Evolutionary conservation across 2,329 filamentous ascomycete genomes (phyloP), one percentile per base, ranked within the genome.

Genomic region (Cladosporium sp.): DNA sequence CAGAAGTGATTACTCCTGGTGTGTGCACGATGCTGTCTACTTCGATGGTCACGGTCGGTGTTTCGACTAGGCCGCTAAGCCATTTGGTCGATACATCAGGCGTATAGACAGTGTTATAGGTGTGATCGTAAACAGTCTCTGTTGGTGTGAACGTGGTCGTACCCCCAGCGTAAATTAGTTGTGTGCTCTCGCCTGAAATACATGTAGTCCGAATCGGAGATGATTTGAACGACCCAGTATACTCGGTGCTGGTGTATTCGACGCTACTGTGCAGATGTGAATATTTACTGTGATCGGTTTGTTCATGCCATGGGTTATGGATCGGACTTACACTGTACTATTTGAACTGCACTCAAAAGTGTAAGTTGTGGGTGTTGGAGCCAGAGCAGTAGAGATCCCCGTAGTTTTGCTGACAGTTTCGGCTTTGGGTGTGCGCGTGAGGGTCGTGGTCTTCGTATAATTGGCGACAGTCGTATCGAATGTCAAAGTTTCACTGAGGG

Each of bases 131-230:
- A 1, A 53, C 50, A 17, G 36, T 53, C 8, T 53, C 50, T 6
- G 50, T 53, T 2, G 36, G 36, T 7, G 50, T 53, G 19, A 35
- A n/a, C 8, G 37, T 53, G n/a, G 50, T 53, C n/a, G 50, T 53
- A 24, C 50, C 50, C 7, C 35, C 13, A 8, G 36, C 36, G 17
- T 53, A 53, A 4, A 53, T n/a, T 10, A 32, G 4, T 17, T 53
- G 12, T 9, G n/a, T 32, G 22, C 36, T 20, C 7, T 13, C 19
- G 12, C 24, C 6, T 4, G 50, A 37, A 4, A 53, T 53, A 17
- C 50, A 53, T n/a, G 50, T 53, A n/a, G 37, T 53, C 17, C 36
- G 50, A 17, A 53, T 22, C 9, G 37, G 40, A 42, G 50, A 53
- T 13, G 50, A 19, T 5, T 9, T 42, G 36, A 35, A 44, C 9